Evolutionary conservation across 163 green algal genomes (phyloP).

Genomic region (Chlorella variabilis): DNA sequence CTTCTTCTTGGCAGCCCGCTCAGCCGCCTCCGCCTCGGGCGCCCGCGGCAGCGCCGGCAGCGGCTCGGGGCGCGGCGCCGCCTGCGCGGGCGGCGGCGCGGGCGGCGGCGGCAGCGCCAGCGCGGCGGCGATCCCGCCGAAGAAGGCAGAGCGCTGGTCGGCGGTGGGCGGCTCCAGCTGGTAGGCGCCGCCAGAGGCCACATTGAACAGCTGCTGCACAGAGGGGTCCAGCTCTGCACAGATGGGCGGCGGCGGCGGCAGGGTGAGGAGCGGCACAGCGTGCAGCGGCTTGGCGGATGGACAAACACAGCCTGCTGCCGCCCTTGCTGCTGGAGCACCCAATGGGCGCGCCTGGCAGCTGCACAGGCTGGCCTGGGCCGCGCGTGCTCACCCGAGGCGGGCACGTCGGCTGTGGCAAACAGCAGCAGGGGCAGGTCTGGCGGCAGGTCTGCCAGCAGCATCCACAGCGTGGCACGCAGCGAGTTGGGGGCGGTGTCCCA

Average conservation of each 20-base stretch:
- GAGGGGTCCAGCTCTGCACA: slow-evolving; percentile 65
- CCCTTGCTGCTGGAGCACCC: too few species aligned
- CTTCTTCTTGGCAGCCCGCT: slow-evolving; percentile 23
- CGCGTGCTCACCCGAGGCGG: neutral
- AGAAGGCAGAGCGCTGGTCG: slow-evolving; percentile 43
- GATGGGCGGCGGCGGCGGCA: too few species aligned
- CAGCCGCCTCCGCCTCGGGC: slow-evolving; percentile 42
- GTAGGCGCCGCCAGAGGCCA: slow-evolving; percentile 20
- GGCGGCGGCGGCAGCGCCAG: slow-evolving; percentile 41
- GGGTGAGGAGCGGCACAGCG: neutral
- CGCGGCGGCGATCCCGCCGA: slow-evolving; percentile 18
- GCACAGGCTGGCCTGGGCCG: neutral
- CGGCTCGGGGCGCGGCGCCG: neutral
- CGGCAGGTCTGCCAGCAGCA: slow-evolving; percentile 85
- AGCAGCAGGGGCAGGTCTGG: slow-evolving; percentile 85
- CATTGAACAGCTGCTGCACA: slow-evolving; percentile 53
- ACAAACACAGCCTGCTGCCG: too few species aligned
- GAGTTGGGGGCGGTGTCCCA: slow-evolving; percentile 80
- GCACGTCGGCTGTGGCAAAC: slow-evolving; percentile 80
- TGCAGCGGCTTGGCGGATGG: neutral
- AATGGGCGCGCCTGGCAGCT: neutral
- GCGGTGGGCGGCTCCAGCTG: slow-evolving; percentile 24
- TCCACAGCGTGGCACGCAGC: slow-evolving; percentile 78
- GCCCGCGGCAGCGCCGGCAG: slow-evolving; percentile 45
- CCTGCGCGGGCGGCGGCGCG: neutral